Conservation (phyloP, 768 basidiomycete genomes). For the Asterophora parasitica region DNA sequence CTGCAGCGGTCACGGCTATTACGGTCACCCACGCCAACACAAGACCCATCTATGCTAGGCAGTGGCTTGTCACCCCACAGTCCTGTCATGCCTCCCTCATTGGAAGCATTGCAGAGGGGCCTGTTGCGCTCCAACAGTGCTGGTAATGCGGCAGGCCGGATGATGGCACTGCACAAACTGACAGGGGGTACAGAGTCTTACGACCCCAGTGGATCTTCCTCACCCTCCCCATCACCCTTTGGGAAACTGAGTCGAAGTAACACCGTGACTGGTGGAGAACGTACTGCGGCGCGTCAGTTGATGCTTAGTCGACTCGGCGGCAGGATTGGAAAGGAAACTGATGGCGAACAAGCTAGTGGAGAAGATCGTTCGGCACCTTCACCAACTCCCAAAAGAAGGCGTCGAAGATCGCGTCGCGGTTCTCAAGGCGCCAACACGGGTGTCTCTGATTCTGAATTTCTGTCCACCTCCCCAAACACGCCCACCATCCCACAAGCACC, state of each 20-base stretch:
- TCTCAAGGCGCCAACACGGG: slow-evolving; percentile 41
- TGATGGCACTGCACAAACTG: slow-evolving; percentile 79
- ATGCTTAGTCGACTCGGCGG: slow-evolving; percentile 63
- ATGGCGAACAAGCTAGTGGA: slow-evolving; percentile 57
- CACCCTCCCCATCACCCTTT: slow-evolving; percentile 40
- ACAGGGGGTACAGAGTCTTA: slow-evolving; percentile 70
- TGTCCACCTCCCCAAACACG: slow-evolving; percentile 53
- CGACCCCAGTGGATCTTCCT: slow-evolving; percentile 53
- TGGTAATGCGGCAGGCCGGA: slow-evolving; percentile 56
- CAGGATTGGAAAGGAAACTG: slow-evolving; percentile 52
- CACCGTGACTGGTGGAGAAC: slow-evolving; percentile 79
- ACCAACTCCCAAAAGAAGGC: slow-evolving; percentile 49
- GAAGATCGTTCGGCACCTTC: slow-evolving; percentile 48
- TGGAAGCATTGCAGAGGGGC: slow-evolving; percentile 74
- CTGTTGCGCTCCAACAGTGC: slow-evolving; percentile 90
- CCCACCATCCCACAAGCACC: slow-evolving; percentile 53
- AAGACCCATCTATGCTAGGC: slow-evolving; percentile 54
- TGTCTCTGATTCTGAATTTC: slow-evolving; percentile 48
- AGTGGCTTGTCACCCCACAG: slow-evolving; percentile 64
- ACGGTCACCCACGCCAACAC: slow-evolving; percentile 48
- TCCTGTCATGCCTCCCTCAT: slow-evolving; percentile 59
- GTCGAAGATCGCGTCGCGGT: slow-evolving; percentile 50
- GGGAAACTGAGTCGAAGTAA: slow-evolving; percentile 61
- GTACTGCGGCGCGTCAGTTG: slow-evolving; percentile 63
- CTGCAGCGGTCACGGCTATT: slow-evolving; percentile 41